These are phyloP conservation scores for Aspergillus fumigatus DNA, from an alignment of 2,329 filamentous ascomycete species.

Conservation along the genomic window DNA sequence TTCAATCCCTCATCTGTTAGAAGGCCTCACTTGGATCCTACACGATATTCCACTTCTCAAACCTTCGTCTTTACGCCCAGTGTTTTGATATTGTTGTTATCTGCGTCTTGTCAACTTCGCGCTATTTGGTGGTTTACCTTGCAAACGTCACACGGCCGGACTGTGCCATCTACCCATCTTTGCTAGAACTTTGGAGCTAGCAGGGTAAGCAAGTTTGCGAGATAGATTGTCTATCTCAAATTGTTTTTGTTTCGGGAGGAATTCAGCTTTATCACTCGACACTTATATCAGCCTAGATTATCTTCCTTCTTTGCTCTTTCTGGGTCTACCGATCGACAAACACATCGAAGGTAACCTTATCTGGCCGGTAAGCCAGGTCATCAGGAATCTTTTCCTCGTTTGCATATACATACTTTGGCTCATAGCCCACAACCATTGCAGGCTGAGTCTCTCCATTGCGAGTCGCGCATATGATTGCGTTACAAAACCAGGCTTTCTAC, in stretches of 20 bases:
- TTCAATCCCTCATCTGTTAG: background rate
- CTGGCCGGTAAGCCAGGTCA: background rate
- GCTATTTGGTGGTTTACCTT: background rate
- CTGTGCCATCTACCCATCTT: background rate
- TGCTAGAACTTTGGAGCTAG: background rate
- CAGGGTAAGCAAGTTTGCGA: background rate
- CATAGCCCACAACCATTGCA: constrained; percentile 3
- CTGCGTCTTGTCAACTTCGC: background rate
- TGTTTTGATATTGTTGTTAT: background rate
- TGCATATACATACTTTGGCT: background rate
- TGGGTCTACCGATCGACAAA: background rate
- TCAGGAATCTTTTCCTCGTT: background rate
- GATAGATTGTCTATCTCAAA: background rate
- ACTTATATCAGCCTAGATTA: background rate
- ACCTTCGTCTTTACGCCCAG: background rate
- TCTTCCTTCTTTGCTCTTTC: background rate
- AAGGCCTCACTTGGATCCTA: background rate
- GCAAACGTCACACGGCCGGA: background rate
- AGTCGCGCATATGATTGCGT: constrained; percentile 41
- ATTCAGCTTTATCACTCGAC: background rate
- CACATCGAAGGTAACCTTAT: background rate
- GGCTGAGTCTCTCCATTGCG: constrained; percentile 10
- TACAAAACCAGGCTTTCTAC: constrained; percentile 37
- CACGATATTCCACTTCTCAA: background rate
- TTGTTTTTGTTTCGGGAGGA: background rate